phyloP scores from a whole-genome alignment of 371 early-diverging fungal species.

The Lichtheimia ramosa region DNA sequence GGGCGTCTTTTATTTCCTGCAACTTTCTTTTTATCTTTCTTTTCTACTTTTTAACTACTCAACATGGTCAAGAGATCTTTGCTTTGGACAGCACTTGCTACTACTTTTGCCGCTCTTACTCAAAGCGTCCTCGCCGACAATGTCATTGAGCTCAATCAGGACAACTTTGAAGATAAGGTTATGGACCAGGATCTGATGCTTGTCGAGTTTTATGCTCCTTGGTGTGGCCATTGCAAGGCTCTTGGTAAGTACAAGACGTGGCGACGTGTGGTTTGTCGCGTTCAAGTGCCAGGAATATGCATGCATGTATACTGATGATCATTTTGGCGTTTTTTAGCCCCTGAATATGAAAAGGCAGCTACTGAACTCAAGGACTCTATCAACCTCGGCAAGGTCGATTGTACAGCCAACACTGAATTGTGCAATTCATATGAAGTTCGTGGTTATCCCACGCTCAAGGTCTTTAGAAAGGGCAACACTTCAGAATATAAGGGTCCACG shows the following conservation, averaged over 20 bases:
- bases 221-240: conserved; percentile 95
- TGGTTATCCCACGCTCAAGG: conserved; percentile 95
- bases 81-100: conserved; percentile 40
- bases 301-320: conserved; percentile 1
- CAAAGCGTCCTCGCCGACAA: conserved; percentile 47
- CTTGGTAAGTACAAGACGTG: conserved; percentile 46
- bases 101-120: conserved; percentile 41
- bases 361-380: conserved; percentile 73
- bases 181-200: conserved; percentile 71
- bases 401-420: conserved; percentile 81
- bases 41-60: conserved; percentile 7
- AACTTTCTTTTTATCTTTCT: conserved; percentile 4
- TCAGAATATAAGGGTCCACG: conserved; percentile 84
- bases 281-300: neutral
- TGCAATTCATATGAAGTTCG: conserved; percentile 79
- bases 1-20: neutral
- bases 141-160: conserved; percentile 69
- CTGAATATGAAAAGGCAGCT: conserved; percentile 92
- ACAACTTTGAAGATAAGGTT: conserved; percentile 66
- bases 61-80: conserved; percentile 44
- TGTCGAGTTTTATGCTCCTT: conserved; percentile 94
- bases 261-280: neutral
- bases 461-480: conserved; percentile 73
- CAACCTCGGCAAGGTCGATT: conserved; percentile 92
- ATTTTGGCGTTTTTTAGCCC: conserved; percentile 53